A percentile compares a stretch with the other conserved stretches of the same genome.
Conservation (phyloP, 1,284 basidiomycete species). For the Pseudozyma hubeiensis region DNA sequence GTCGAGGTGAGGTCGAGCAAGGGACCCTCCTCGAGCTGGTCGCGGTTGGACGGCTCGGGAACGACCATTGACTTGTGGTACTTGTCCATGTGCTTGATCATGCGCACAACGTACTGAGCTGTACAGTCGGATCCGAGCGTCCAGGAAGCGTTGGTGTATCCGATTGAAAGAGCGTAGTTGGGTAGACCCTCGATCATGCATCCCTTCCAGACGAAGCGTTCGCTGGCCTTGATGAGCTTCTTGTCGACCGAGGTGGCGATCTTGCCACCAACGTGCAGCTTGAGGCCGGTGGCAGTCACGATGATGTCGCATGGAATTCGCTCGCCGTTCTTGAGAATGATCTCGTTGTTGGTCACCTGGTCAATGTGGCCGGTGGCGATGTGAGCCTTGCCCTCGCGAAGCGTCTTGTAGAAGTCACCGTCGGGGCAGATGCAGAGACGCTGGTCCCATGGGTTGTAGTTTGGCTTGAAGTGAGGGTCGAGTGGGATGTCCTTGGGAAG, state of each 20-base stretch:
- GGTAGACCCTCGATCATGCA: constrained; percentile 66
- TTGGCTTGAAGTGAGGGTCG: constrained; percentile 68
- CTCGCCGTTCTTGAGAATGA: constrained; percentile 60
- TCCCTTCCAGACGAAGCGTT: constrained; percentile 63
- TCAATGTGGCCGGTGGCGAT: constrained; percentile 67
- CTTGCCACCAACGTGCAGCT: constrained; percentile 61
- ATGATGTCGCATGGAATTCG: constrained; percentile 66
- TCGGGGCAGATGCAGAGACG: constrained; percentile 66
- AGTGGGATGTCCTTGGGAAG: constrained; percentile 60
- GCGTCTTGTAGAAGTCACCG: constrained; percentile 65
- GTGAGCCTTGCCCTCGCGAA: constrained; percentile 62
- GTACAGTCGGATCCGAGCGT: constrained; percentile 65
- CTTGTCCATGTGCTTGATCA: constrained; percentile 59
- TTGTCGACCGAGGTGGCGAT: constrained; percentile 59
- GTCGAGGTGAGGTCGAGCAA: constrained; percentile 65
- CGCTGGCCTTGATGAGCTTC: constrained; percentile 28
- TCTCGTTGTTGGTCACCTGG: constrained; percentile 55
- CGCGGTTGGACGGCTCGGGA: constrained; percentile 26
- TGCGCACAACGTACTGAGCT: constrained; percentile 53
- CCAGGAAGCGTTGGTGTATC: constrained; percentile 68
- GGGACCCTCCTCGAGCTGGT: constrained; percentile 30
- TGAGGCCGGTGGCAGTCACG: constrained; percentile 67
- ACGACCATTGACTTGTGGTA: constrained; percentile 41
- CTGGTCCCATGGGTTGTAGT: constrained; percentile 69
- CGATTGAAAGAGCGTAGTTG: constrained; percentile 59